Conservation (phyloP, 176 grass and related monocot genomes). For the Eragrostis nindensis region DNA sequence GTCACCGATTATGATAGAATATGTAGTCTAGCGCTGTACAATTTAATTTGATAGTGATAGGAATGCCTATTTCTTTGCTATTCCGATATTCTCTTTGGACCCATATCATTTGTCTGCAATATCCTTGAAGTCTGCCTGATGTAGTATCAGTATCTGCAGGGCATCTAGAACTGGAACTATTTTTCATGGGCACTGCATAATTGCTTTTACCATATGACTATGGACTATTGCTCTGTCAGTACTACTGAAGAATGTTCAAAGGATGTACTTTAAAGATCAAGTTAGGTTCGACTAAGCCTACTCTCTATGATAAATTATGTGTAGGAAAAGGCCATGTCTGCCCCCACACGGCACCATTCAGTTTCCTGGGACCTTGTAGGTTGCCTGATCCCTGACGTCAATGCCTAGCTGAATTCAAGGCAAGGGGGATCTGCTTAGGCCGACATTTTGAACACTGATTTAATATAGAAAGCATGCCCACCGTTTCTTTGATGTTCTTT, state of each 20-base stretch:
- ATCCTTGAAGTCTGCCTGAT: constrained; percentile 8
- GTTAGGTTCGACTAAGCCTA: not conserved
- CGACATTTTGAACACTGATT: not conserved
- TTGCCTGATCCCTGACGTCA: not conserved
- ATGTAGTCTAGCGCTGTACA: constrained; percentile 12
- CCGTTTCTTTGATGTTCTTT: not conserved
- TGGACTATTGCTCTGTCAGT: not conserved
- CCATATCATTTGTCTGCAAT: constrained; percentile 17
- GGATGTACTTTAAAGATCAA: not conserved
- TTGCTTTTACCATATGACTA: not conserved
- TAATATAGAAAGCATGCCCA: not conserved
- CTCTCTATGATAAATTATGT: not conserved
- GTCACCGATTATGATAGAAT: constrained; percentile 1
- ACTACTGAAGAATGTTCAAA: not conserved
- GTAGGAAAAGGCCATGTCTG: not conserved
- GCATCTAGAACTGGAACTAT: not conserved
- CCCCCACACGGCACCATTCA: not conserved
- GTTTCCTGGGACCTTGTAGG: not conserved
- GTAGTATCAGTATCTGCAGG: not conserved
- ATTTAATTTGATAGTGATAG: constrained; percentile 20
- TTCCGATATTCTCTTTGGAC: constrained; percentile 15
- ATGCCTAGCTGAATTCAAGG: not conserved
- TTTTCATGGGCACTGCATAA: not conserved
- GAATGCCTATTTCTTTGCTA: constrained; percentile 5
- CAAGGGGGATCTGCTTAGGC: not conserved